Base-by-base conservation (phyloP, 768 basidiomycete species). In the Serendipita indica region DNA sequence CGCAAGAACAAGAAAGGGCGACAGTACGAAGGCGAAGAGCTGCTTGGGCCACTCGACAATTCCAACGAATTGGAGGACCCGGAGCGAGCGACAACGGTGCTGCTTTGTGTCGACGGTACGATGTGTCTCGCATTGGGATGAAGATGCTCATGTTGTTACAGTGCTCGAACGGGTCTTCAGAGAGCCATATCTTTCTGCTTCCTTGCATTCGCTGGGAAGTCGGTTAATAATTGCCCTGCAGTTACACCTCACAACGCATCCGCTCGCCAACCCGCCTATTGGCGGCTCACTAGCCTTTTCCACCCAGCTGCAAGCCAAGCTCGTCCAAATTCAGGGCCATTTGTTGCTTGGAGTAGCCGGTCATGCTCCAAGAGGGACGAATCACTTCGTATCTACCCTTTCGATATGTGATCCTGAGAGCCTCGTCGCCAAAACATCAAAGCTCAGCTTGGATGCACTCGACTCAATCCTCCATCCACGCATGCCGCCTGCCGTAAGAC, bases 21-120 rank as follows among this genome's bases (percentile, higher is more conserved):
- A 20, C 81, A 75, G 12, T 89, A 81, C 62, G 85, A 89, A 68
- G 85, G 80, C 7, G 86, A 86, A 58, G 86, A 84, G 64, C 70
- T 84, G 3, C 81, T 91, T 68, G 79, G 76, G 57, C 64, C 70
- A 5, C 67, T 74, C 1, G 72, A 72, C 43, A 67, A 74, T 43
- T 71, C 77, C 5, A 46, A 14, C 45, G 63, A 81, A 18, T 84
- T 78, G 64, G 68, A 74, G 1, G 76, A 75, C 0, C 56, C 59
- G 2, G 73, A 74, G 28, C 82, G 85, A 14, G 78, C 76, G 20
- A 69, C 79, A 27, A 70, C 74, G 22, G 62, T 86, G 22, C 67
- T 86, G 10, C 62, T 67, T 12, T 75, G 83, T 13, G 67, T 86
- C 12, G 74, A 82, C 62, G 79, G 88, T 88, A 68, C 58, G 74